These are phyloP conservation scores for Aspergillus brasiliensis DNA, from an alignment of 2,329 filamentous ascomycete genomes.

Conservation along the genomic window DNA sequence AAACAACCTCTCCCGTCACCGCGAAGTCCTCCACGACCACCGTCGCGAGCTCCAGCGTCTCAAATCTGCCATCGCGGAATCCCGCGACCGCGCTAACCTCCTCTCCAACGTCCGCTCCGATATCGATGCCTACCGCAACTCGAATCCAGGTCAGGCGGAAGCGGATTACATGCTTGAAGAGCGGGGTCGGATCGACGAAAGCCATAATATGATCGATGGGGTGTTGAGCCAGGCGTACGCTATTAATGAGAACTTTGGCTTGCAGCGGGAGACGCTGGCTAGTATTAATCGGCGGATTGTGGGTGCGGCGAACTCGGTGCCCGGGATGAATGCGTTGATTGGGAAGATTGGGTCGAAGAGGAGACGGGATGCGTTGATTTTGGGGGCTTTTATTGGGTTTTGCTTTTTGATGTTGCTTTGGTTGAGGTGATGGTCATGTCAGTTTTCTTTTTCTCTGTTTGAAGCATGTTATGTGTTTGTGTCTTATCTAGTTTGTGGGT, in stretches of 20 bases:
- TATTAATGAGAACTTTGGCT: constrained; percentile 84
- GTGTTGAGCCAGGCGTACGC: constrained; percentile 95
- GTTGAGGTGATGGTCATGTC: constrained; percentile 61
- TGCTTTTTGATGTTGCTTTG: constrained; percentile 87
- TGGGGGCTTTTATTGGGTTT: constrained; percentile 86
- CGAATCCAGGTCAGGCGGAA: constrained; percentile 79
- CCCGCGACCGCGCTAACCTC: constrained; percentile 85
- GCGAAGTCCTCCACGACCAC: constrained; percentile 86
- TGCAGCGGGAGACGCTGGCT: constrained; percentile 83
- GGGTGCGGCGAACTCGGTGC: constrained; percentile 83
- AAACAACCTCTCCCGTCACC: constrained; percentile 88
- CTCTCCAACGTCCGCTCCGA: constrained; percentile 88
- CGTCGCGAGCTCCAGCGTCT: constrained; percentile 78
- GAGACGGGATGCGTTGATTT: constrained; percentile 89
- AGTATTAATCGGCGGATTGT: constrained; percentile 92
- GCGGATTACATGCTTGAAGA: constrained; percentile 98
- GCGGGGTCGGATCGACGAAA: constrained; percentile 80
- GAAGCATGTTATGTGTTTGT: constrained; percentile 6
- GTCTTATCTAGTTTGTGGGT: constrained; percentile 5
- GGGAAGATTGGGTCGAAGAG: constrained; percentile 92
- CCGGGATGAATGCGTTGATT: constrained; percentile 90
- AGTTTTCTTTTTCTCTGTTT: constrained; percentile 11
- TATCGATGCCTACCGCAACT: constrained; percentile 82
- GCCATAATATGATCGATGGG: constrained; percentile 83
- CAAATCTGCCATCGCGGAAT: constrained; percentile 70